These are phyloP conservation scores for Lactarius tabidus DNA, from an alignment of 768 basidiomycete species.

Conservation along the genomic window DNA sequence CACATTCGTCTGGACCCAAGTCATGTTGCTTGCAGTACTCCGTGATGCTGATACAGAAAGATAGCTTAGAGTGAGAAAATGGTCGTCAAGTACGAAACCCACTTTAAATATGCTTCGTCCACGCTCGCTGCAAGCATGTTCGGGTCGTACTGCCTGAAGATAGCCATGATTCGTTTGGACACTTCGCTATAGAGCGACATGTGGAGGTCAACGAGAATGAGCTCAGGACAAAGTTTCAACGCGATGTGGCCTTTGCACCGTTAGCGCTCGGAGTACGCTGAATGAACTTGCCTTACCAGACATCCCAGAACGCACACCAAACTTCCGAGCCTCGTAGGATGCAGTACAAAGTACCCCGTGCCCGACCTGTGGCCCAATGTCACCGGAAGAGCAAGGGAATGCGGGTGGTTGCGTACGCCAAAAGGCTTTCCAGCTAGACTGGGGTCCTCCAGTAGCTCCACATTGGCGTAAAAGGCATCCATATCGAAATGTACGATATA, in stretches of 20 bases:
- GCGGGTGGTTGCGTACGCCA: conserved; percentile 44
- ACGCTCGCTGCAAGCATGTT: conserved; percentile 72
- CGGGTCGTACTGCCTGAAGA: conserved; percentile 68
- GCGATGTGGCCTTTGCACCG: conserved; percentile 72
- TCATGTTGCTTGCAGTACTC: conserved; percentile 68
- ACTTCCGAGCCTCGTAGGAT: conserved; percentile 88
- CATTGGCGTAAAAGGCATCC: conserved; percentile 89
- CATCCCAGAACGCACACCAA: conserved; percentile 93
- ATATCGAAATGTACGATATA: conserved; percentile 92
- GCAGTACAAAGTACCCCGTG: conserved; percentile 83
- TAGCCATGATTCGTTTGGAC: conserved; percentile 66
- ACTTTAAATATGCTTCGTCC: conserved; percentile 94
- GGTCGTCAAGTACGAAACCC: conserved; percentile 27
- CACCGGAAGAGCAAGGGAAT: conserved; percentile 24
- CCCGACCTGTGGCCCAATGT: conserved; percentile 50
- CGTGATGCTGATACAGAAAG: conserved; percentile 57
- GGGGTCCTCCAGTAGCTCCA: conserved; percentile 66
- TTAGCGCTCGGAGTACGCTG: not conserved
- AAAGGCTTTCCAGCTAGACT: conserved; percentile 68
- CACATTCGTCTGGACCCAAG: conserved; percentile 67
- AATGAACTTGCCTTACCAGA: conserved; percentile 48
- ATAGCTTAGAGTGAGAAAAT: not conserved
- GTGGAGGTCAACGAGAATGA: conserved; percentile 62
- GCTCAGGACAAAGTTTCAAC: conserved; percentile 87
- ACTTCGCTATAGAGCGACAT: conserved; percentile 63